Evolutionary conservation across 2,329 filamentous ascomycete species (phyloP), one percentile per base, ranked within the genome.

Genomic region (Colletotrichum karsti): DNA sequence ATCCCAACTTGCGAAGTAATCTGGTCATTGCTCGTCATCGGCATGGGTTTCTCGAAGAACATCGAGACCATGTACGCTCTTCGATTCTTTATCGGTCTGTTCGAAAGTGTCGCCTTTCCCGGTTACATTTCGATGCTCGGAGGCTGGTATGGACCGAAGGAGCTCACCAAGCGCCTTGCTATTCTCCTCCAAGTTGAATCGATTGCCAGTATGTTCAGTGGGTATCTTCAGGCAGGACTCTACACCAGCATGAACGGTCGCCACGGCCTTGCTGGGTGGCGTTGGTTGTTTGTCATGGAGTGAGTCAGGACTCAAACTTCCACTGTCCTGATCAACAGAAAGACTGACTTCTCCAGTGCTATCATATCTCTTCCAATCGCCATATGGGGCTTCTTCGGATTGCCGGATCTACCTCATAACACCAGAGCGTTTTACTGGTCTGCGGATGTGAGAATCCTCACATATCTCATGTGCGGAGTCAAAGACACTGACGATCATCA

Each of bases 201-300:
- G 4, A 78, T 88, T 0, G 86, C 84, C 1, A 77, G 79, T 18
- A 87, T 89, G 83, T 85, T 88, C 59, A 85, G 84, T n/a, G 87
- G 86, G 1, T 88, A 87, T 65, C 78, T 89, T 0, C 85, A 88
- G 75, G 82, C 86, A 1, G 86, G 83, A 0, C 83, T 85, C 0
- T 87, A 88, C 72, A 73, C 69, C 13, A 73, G 74, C 18, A 72
- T 81, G 59, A 73, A 80, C 12, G 78, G 78, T 3, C 69, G 64
- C 6, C 60, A 74, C 10, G 77, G 78, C 0, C 69, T 77, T n/a
- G 73, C 76, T 0, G 80, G 78, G 0, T 82, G 74, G 74, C 76
- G 77, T 24, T 83, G 79, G 79, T 73, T 82, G 7, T 82, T 82
- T 59, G 74, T 82, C 42, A 78, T 82, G 69, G 80, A 81, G 28